These are phyloP conservation scores for Gaertneriomyces sp. DNA, from an alignment of 192 early-diverging fungal species.

Conservation along the genomic window DNA sequence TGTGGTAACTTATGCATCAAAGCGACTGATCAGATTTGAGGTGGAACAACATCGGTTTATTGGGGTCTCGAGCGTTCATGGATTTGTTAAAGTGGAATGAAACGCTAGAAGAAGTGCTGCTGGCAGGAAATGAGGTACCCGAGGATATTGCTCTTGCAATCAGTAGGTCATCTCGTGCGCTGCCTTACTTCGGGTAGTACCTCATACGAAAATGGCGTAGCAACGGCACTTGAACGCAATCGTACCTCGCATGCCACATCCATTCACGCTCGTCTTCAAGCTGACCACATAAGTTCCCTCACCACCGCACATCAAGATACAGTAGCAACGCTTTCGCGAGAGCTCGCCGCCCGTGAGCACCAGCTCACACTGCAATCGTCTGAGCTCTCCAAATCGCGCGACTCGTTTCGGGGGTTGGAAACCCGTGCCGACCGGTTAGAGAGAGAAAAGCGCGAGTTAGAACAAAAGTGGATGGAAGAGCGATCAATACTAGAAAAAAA, in stretches of 20 bases:
- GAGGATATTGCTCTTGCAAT: constrained; percentile 42
- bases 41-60: constrained; percentile 55
- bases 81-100: constrained; percentile 51
- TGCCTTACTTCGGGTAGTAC: neutral
- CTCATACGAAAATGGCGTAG: constrained; percentile 1
- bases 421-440: constrained; percentile 18
- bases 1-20: constrained; percentile 4
- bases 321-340: constrained; percentile 28
- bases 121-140: constrained; percentile 57
- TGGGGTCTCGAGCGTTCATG: constrained; percentile 47
- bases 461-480: constrained; percentile 20
- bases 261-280: constrained; percentile 27
- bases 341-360: constrained; percentile 35
- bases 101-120: constrained; percentile 37
- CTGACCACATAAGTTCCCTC: constrained; percentile 42
- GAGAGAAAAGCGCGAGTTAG: constrained; percentile 23
- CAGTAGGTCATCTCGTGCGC: neutral
- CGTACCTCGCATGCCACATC: neutral
- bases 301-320: constrained; percentile 39
- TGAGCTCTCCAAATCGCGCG: constrained; percentile 36
- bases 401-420: constrained; percentile 31
- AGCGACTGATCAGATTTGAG: constrained; percentile 37
- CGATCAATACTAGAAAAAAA: constrained; percentile 4
- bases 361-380: constrained; percentile 34
- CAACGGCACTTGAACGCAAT: constrained; percentile 42